Base-by-base conservation (phyloP, 2,329 filamentous ascomycete genomes). In the Chaetomium olivaceum region DNA sequence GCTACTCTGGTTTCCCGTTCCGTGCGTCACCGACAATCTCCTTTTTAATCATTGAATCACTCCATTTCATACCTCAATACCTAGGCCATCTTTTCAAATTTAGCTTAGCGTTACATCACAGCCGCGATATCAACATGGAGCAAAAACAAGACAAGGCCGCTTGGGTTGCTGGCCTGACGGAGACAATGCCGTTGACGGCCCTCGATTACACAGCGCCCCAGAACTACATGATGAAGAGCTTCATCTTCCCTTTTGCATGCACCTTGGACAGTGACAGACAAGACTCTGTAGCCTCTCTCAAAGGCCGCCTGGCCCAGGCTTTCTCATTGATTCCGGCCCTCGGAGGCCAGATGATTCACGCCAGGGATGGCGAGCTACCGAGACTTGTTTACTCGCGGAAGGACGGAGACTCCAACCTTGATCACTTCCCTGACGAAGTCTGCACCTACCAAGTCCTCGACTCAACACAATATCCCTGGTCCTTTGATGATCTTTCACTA, bases 171-270 rank as follows among this genome's bases (percentile, higher is more conserved):
- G 14, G 16, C 8, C 61, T 68, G 33, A 61, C 19, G 3, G 19
- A 59, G 33, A 16, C 27, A 2, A 61, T 64, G 25, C 62, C 64
- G 1, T 43, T 68, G 23, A 65, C 62, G 2, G 27, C 23, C 5
- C 58, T 66, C 21, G 67, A 66, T 48, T 55, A 58, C 27, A 67
- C 58, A 5, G 58, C 67, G 7, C 62, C 64, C 2, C 65, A 66
- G 14, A 62, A 64, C 31, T 62, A 62, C 31, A 58, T 62, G 2
- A 51, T 58, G 33, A 36, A 7, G 1, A 31, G 21, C 25, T 61
- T 33, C 21, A 25, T 23, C 21, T 68, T 67, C 33, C 43, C 36
- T 0, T 63, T 68, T 19, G 4, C 23, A 0, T 31, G 23, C 21
- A 31, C 19, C n/a, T 21, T 4, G 4, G 6, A 23, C n/a, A 2